These are phyloP conservation scores for Penicillium sp. DNA, from an alignment of 2,329 filamentous ascomycete species.

Conservation along the genomic window DNA sequence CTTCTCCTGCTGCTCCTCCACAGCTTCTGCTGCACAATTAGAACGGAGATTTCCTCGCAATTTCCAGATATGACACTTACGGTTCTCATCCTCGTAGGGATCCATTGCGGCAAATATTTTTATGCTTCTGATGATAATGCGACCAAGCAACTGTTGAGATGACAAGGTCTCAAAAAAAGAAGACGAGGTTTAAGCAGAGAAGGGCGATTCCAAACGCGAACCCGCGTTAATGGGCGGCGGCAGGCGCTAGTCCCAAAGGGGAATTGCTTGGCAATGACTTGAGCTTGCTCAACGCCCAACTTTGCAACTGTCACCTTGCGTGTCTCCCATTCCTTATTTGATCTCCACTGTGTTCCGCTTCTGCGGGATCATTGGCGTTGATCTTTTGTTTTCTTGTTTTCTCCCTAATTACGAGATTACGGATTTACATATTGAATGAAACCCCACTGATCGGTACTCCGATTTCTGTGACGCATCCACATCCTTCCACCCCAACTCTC, in stretches of 20 bases:
- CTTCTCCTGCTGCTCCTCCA: slow-evolving; percentile 33
- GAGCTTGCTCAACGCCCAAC: slow-evolving; percentile 1
- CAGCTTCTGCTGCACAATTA: slow-evolving; percentile 16
- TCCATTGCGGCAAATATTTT: slow-evolving; percentile 29
- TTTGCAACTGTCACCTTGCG: background rate
- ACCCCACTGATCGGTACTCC: background rate
- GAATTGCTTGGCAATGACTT: slow-evolving; percentile 26
- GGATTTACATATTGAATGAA: background rate
- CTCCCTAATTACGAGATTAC: background rate
- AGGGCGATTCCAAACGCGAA: slow-evolving; percentile 18
- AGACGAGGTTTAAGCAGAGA: background rate
- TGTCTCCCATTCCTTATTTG: slow-evolving; percentile 1
- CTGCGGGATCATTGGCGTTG: slow-evolving; percentile 1
- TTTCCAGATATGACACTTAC: slow-evolving; percentile 7
- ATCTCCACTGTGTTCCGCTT: background rate
- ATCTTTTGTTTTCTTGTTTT: background rate
- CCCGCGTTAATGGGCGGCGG: slow-evolving; percentile 38
- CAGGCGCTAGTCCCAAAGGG: slow-evolving; percentile 23
- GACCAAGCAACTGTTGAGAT: background rate
- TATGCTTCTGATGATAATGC: background rate
- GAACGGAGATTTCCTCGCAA: slow-evolving; percentile 22
- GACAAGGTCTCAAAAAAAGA: background rate
- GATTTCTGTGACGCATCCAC: background rate
- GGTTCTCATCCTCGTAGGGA: slow-evolving; percentile 36
- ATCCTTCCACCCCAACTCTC: background rate